These are phyloP conservation scores for Histomonas meleagridis DNA, from an alignment of 208 protist species.

Conservation along the genomic window DNA sequence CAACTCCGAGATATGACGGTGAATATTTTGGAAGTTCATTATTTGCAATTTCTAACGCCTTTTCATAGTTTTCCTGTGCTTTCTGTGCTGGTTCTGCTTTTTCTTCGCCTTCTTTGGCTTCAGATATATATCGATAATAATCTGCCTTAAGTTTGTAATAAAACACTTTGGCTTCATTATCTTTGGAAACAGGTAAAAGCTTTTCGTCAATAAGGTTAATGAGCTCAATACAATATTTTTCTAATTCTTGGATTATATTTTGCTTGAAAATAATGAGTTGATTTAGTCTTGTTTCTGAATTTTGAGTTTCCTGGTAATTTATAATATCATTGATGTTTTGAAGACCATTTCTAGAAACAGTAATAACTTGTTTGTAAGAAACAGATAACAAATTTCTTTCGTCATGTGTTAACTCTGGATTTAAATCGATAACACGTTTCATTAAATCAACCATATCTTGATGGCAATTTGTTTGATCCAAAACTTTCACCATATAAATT, in stretches of 20 bases:
- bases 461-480: neutral
- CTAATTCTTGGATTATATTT: slow-evolving; percentile 32
- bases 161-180: slow-evolving; percentile 62
- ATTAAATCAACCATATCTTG: slow-evolving; percentile 14
- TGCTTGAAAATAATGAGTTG: neutral
- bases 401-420: slow-evolving; percentile 67
- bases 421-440: slow-evolving; percentile 9
- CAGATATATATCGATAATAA: slow-evolving; percentile 68
- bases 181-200: slow-evolving; percentile 68
- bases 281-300: slow-evolving; percentile 51
- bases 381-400: slow-evolving; percentile 98
- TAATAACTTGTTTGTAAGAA: slow-evolving; percentile 99
- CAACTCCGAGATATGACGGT: neutral
- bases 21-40: neutral
- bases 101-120: slow-evolving; percentile 51
- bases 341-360: slow-evolving; percentile 86
- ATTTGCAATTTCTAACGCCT: neutral
- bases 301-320: slow-evolving; percentile 60
- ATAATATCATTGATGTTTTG: slow-evolving; percentile 59
- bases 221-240: slow-evolving; percentile 58
- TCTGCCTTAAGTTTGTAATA: slow-evolving; percentile 70
- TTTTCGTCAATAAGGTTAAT: slow-evolving; percentile 78
- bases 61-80: neutral
- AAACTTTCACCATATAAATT: slow-evolving; percentile 15
- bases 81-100: neutral